Conservation (phyloP, 257 asterid genomes). For the Ehretia macrophylla region DNA sequence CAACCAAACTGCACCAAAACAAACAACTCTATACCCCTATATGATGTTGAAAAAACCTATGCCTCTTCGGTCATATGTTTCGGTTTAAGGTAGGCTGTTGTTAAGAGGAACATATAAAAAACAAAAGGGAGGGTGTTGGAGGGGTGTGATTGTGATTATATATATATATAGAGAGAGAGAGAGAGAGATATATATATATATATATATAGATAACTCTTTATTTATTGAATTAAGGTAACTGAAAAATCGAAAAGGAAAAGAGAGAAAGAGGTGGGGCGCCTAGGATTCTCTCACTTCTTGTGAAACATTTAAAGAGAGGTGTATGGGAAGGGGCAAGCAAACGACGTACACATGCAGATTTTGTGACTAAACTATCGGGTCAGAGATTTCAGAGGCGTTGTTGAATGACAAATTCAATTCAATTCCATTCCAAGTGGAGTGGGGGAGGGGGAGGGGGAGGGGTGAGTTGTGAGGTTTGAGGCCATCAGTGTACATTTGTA, state of each 20-base stretch:
- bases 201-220: background rate
- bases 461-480: no score
- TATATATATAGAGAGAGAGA: constrained; percentile 14
- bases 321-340: constrained; percentile 15
- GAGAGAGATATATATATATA: background rate
- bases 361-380: constrained; percentile 59
- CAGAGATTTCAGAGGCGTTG: constrained; percentile 29
- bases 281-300: constrained; percentile 32
- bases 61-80: background rate
- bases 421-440: background rate
- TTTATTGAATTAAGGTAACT: constrained; percentile 33
- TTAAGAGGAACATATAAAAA: constrained; percentile 9
- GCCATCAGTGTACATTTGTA: no score
- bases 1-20: no score
- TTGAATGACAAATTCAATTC: constrained; percentile 21
- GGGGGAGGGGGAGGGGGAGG: constrained; percentile 7
- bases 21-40: background rate
- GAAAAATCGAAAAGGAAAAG: constrained; percentile 22
- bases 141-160: constrained; percentile 7
- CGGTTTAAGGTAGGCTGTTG: constrained; percentile 10
- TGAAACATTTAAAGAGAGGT: constrained; percentile 37
- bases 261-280: constrained; percentile 22
- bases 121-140: background rate
- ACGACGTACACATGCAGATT: constrained; percentile 58
- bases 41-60: background rate